These are phyloP conservation scores for Halenospora varia DNA, from an alignment of 495 filamentous ascomycete genomes.

Conservation along the genomic window DNA sequence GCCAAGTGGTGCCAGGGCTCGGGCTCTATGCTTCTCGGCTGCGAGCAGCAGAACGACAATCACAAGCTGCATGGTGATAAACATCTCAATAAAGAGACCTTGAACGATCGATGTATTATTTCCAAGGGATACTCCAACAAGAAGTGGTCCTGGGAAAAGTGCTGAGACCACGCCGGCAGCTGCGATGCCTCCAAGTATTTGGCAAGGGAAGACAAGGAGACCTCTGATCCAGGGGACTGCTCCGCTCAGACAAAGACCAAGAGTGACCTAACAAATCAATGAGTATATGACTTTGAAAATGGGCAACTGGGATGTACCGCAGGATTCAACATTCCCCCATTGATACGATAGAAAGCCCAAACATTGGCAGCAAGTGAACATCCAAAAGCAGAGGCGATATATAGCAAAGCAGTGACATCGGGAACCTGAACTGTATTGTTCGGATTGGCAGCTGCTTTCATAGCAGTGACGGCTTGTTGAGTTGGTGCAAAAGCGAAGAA, in stretches of 20 bases:
- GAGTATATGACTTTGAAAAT: constrained; percentile 21
- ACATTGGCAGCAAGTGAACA: constrained; percentile 58
- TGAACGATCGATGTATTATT: constrained; percentile 36
- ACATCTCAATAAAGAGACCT: constrained; percentile 54
- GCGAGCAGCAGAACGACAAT: constrained; percentile 53
- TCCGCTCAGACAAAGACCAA: constrained; percentile 51
- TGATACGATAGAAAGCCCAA: constrained; percentile 62
- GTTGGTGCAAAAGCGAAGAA: constrained; percentile 5
- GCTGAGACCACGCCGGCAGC: constrained; percentile 48
- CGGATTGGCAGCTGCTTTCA: background rate
- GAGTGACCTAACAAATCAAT: constrained; percentile 45
- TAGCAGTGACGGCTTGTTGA: background rate
- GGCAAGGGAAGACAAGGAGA: constrained; percentile 43
- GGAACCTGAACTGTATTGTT: constrained; percentile 16
- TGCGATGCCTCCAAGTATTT: constrained; percentile 53
- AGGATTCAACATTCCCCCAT: constrained; percentile 66
- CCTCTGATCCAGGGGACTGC: constrained; percentile 44
- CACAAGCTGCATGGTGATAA: constrained; percentile 44
- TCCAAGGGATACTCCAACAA: constrained; percentile 36
- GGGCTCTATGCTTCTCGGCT: constrained; percentile 47
- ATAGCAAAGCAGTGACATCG: constrained; percentile 50
- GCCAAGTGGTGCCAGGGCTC: constrained; percentile 46
- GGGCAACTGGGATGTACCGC: constrained; percentile 50
- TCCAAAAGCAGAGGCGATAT: constrained; percentile 57
- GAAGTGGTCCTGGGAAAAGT: constrained; percentile 46